Evolutionary conservation across 2,329 filamentous ascomycete species (phyloP), one percentile per base, ranked within the genome.

Genomic region (Verruconis gallopava): DNA sequence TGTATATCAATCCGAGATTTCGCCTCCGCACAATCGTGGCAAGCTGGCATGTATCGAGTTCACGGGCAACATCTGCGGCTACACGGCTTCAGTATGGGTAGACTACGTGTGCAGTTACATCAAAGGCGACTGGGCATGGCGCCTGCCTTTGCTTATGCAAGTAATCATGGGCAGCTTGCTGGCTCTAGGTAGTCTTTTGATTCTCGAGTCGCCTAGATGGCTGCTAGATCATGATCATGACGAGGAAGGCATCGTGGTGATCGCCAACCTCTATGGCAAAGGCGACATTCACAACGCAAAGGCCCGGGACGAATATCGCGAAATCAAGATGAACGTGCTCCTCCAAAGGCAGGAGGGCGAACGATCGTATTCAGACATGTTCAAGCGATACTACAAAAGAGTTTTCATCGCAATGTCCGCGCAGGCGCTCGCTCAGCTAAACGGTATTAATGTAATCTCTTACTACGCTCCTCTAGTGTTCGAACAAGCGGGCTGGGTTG

Each of bases 391-490:
- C 67, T 75, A 73, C 57, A 91, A 82, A 54, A 85, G 91, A 41
- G 89, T 96, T 49, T 85, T 96, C 56, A 96, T 96, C 58, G 91
- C 91, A 63, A 96, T 96, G 91, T 96, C 89, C 22, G 91, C 91
- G 3, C 91, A 96, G 62, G 86, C 80, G 4, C 75, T 98, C 49
- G 91, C 91, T 20, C 91, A 98, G 63, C 76, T 98, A 42, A 96
- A 96, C 65, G 91, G 91, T 50, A 98, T 98, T 67, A 98, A 98
- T 63, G 91, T 98, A 58, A 98, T 98, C 49, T 96, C 89, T 1
- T 98, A 96, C 69, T 98, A 98, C 57, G 91, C 91, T 1, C 91
- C 91, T 0, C 77, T 93, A 43, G 89, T 96, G 13, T 96, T 98
- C 54, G 88, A 95, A 63, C 88, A 88, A 46, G 91, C 91, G 28